Conservation (phyloP, 179 eudicot genomes). For the Camellia oleifera region DNA sequence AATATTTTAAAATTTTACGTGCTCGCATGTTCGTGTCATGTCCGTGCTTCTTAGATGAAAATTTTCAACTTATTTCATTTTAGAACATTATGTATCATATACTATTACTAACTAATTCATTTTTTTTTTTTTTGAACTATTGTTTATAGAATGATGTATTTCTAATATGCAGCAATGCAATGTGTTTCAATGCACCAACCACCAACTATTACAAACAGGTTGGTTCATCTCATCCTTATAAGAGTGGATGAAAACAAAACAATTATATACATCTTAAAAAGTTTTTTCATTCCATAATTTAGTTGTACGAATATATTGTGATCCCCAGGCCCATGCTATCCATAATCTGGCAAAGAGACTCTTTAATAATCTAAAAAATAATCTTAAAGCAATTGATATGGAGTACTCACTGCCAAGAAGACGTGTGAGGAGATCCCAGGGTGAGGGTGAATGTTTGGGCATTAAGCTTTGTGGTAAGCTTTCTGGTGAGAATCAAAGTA, state of each 20-base stretch:
- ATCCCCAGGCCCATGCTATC: slow-evolving; percentile 41
- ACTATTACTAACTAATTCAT: neutral
- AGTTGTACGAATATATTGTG: neutral
- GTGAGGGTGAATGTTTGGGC: slow-evolving; percentile 13
- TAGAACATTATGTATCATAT: neutral
- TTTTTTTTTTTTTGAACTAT: neutral
- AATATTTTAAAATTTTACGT: too few species aligned
- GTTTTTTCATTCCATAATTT: neutral
- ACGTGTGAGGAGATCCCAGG: slow-evolving; percentile 25
- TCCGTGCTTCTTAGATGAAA: neutral
- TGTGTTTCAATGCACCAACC: slow-evolving; percentile 40
- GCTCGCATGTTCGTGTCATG: too few species aligned
- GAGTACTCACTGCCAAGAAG: slow-evolving; percentile 30
- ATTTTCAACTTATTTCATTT: slow-evolving; percentile 6
- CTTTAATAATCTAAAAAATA: slow-evolving; percentile 28
- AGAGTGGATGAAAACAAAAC: neutral
- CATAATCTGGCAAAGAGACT: slow-evolving; percentile 48
- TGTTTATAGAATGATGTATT: slow-evolving; percentile 37
- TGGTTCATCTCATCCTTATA: neutral
- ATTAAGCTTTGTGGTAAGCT: slow-evolving; percentile 23
- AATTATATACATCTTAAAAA: neutral
- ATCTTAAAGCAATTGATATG: slow-evolving; percentile 30
- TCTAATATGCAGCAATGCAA: slow-evolving; percentile 45
- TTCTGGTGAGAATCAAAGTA: neutral
- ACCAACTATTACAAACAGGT: slow-evolving; percentile 56